Evolutionary conservation across 73 alveolate species (phyloP).

Genomic region (Paramecium primaurelia): DNA sequence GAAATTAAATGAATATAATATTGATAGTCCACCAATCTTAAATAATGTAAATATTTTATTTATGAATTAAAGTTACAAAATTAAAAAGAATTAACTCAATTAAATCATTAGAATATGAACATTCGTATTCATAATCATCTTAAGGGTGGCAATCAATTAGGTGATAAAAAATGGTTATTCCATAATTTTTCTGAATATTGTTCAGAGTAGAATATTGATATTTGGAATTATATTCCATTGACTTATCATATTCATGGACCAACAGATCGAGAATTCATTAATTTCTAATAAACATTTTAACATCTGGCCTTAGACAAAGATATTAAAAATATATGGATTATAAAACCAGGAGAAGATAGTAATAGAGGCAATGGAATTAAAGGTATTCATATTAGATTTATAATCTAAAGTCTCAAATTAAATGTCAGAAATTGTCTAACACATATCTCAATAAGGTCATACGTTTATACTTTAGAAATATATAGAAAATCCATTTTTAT

Average conservation of each 20-base stretch:
- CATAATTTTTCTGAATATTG: conserved; percentile 77
- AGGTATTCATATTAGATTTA: not conserved
- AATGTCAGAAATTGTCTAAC: conserved; percentile 29
- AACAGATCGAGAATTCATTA: conserved; percentile 67
- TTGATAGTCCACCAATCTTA: not conserved
- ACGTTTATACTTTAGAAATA: conserved; percentile 89
- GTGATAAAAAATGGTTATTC: conserved; percentile 80
- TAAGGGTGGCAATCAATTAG: conserved; percentile 70
- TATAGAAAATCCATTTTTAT: conserved; percentile 91
- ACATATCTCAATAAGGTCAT: conserved; percentile 59
- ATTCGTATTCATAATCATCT: conserved; percentile 66
- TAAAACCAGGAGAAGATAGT: conserved; percentile 74
- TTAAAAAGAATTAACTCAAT: not conserved
- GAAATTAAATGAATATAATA: not conserved
- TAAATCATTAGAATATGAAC: not conserved
- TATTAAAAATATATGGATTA: conserved; percentile 60
- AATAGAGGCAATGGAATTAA: conserved; percentile 70
- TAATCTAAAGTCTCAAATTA: not conserved
- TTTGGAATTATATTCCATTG: conserved; percentile 72
- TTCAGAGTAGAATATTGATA: conserved; percentile 63
- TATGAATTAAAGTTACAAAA: not conserved
- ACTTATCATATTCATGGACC: conserved; percentile 83
- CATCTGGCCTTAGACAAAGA: not conserved
- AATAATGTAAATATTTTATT: conserved; percentile 11
- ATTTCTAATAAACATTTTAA: conserved; percentile 57